Percentiles rank a stretch among this genome's conserved stretches.
Evolutionary conservation across 129 eudicot genomes (phyloP).

Genomic region (Ambrosia artemisiifolia): DNA sequence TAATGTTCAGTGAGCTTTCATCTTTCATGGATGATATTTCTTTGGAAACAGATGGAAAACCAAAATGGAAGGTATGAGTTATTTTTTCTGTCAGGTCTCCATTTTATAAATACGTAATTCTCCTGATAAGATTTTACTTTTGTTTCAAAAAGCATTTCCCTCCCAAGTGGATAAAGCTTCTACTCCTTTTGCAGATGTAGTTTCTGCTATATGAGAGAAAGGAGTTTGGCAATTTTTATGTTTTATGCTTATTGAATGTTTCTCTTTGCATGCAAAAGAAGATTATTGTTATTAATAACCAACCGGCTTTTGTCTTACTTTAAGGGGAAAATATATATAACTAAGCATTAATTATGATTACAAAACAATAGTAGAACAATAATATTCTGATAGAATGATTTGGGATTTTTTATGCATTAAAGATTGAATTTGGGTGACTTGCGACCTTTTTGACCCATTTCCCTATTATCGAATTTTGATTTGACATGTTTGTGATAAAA

Average conservation of each 20-base stretch:
- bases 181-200: neutral
- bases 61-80: slow-evolving; percentile 91
- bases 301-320: too few species aligned
- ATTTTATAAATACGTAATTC: neutral
- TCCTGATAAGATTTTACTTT: neutral
- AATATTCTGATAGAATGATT: neutral
- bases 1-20: slow-evolving; percentile 98
- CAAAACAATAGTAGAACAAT: neutral
- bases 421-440: neutral
- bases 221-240: neutral
- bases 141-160: neutral
- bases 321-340: neutral
- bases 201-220: neutral
- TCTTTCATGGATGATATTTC: slow-evolving; percentile 87
- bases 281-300: neutral
- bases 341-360: neutral
- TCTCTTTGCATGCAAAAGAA: neutral
- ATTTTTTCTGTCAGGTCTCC: neutral
- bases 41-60: slow-evolving; percentile 87
- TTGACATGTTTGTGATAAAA: too few species aligned
- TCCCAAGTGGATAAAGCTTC: neutral
- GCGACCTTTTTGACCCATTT: neutral
- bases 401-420: neutral
- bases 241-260: neutral
- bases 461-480: too few species aligned